phyloP scores from a whole-genome alignment of 169 alveolate genomes.

The Theileria sp. region DNA sequence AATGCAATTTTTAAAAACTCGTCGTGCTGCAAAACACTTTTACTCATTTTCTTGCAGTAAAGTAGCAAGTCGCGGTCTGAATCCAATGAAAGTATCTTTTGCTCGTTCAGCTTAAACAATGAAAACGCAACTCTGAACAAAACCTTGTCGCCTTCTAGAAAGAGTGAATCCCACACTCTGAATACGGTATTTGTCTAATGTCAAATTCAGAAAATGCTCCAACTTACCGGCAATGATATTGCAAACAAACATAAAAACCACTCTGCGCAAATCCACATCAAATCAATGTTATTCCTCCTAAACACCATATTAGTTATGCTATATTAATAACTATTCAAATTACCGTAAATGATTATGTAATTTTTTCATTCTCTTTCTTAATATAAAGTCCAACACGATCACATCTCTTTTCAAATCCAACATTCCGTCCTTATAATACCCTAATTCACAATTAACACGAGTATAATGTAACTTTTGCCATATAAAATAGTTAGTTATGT shows the following conservation, averaged over 20 bases:
- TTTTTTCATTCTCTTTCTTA: slow-evolving; percentile 68
- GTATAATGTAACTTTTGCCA: background rate
- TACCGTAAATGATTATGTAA: slow-evolving; percentile 72
- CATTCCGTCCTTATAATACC: slow-evolving; percentile 82
- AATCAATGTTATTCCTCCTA: slow-evolving; percentile 76
- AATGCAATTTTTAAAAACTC: slow-evolving; percentile 72
- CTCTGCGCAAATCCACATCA: slow-evolving; percentile 81
- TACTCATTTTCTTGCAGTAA: slow-evolving; percentile 67
- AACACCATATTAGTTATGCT: background rate
- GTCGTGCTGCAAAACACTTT: slow-evolving; percentile 70
- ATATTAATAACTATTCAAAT: background rate
- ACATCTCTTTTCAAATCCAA: slow-evolving; percentile 76
- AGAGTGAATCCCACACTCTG: slow-evolving; percentile 82
- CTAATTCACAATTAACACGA: slow-evolving; percentile 17
- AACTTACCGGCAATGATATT: slow-evolving; percentile 75
- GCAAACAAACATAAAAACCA: slow-evolving; percentile 82
- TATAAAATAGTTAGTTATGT: background rate
- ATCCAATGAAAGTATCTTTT: slow-evolving; percentile 53
- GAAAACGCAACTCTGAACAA: slow-evolving; percentile 79
- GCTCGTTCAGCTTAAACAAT: slow-evolving; percentile 73
- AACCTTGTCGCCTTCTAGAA: slow-evolving; percentile 83
- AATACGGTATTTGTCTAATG: slow-evolving; percentile 66
- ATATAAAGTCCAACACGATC: slow-evolving; percentile 74
- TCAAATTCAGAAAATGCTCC: background rate
- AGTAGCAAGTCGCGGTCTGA: slow-evolving; percentile 65